Conservation (phyloP, 1,284 basidiomycete species). For the Ganoderma leucocontextum region DNA sequence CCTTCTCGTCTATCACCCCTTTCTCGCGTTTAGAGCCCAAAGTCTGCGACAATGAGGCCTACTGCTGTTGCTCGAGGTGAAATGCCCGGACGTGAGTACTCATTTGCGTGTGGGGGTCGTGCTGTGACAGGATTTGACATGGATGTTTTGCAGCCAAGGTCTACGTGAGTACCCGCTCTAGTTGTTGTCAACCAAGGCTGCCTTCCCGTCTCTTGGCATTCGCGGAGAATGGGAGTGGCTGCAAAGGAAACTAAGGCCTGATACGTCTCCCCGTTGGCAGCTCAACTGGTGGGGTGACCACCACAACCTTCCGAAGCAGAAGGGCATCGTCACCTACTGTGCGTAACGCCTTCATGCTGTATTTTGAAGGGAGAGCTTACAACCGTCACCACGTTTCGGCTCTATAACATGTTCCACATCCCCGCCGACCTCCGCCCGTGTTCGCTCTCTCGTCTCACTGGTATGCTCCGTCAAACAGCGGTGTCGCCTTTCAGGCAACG, state of each 20-base stretch:
- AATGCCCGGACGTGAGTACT: slow-evolving; percentile 80
- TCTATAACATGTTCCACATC: neutral
- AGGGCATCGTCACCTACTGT: slow-evolving; percentile 87
- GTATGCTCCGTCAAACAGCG: slow-evolving; percentile 51
- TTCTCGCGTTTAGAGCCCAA: slow-evolving; percentile 19
- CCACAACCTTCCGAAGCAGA: slow-evolving; percentile 73
- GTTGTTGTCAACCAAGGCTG: neutral
- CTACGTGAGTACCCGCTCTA: slow-evolving; percentile 62
- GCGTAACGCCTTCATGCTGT: too few species aligned
- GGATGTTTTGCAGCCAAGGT: slow-evolving; percentile 55
- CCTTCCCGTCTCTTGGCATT: too few species aligned
- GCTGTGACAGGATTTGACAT: slow-evolving; percentile 14
- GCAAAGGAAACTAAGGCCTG: too few species aligned
- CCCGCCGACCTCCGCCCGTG: slow-evolving; percentile 8
- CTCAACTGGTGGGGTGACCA: slow-evolving; percentile 94
- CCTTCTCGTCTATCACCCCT: slow-evolving; percentile 15
- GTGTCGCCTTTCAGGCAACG: slow-evolving; percentile 85
- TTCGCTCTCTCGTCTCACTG: neutral
- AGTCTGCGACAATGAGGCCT: slow-evolving; percentile 66
- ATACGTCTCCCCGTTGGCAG: slow-evolving; percentile 49
- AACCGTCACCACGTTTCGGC: neutral
- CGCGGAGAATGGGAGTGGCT: too few species aligned
- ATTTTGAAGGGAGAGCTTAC: too few species aligned
- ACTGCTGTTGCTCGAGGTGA: slow-evolving; percentile 66
- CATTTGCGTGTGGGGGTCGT: neutral